phyloP scores from a whole-genome alignment of 2,329 filamentous ascomycete species.

The Penicillium sp. region DNA sequence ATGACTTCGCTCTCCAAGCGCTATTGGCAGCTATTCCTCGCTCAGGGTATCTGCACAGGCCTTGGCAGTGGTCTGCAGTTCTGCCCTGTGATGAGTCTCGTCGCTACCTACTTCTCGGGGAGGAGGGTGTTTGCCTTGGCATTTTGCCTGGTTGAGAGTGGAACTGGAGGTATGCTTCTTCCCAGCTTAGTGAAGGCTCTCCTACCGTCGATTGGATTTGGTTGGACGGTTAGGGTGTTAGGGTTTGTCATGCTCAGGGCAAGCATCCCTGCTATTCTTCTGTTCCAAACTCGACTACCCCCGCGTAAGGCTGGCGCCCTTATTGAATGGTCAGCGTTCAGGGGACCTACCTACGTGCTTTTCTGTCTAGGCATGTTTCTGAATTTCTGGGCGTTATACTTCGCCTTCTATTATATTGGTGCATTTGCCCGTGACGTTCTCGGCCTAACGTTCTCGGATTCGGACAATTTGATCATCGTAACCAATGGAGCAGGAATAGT shows the following conservation, averaged over 20 bases:
- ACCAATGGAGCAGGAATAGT: slow-evolving; percentile 57
- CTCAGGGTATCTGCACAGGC: slow-evolving; percentile 20
- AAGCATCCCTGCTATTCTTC: slow-evolving; percentile 5
- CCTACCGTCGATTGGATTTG: slow-evolving; percentile 5
- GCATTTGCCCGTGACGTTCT: slow-evolving; percentile 48
- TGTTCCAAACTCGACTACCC: slow-evolving; percentile 9
- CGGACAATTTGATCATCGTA: slow-evolving; percentile 56
- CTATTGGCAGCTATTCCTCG: not conserved
- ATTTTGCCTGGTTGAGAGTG: not conserved
- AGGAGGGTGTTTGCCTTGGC: slow-evolving; percentile 4
- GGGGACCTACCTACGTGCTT: slow-evolving; percentile 40
- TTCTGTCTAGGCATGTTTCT: slow-evolving; percentile 17
- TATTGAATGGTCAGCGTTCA: slow-evolving; percentile 12
- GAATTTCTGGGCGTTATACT: slow-evolving; percentile 35
- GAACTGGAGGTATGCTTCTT: slow-evolving; percentile 8
- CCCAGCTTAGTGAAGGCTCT: slow-evolving; percentile 5
- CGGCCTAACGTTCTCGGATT: slow-evolving; percentile 42
- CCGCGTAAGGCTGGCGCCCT: slow-evolving; percentile 7
- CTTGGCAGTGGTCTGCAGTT: slow-evolving; percentile 45
- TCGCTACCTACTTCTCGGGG: slow-evolving; percentile 44
- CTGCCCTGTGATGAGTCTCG: slow-evolving; percentile 37
- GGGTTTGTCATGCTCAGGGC: slow-evolving; percentile 29
- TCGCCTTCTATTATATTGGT: slow-evolving; percentile 59
- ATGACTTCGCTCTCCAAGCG: not conserved
- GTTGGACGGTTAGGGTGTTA: slow-evolving; percentile 29